Base-by-base conservation (phyloP, 2,329 filamentous ascomycete genomes). In the Botryosphaeria dothidea region DNA sequence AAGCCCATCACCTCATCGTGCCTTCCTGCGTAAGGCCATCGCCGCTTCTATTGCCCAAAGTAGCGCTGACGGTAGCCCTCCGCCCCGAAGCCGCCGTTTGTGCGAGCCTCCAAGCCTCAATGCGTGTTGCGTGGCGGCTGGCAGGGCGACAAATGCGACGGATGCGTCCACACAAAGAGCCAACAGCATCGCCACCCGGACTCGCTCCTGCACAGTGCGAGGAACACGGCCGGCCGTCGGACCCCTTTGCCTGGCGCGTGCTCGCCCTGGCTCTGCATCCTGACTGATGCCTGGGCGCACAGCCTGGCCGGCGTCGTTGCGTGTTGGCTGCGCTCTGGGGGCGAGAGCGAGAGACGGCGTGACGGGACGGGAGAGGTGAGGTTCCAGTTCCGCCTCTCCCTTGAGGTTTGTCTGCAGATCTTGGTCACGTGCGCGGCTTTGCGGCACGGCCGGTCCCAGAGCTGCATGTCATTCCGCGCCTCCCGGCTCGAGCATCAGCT, bases 361-460 rank as follows among this genome's bases (percentile, higher is more conserved):
- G 46, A 17, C 17, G 27, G 3, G 36, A 29, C 21, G 17, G 41
- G 41, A 46, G 56, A 60, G 56, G 41, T 60, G 56, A 60, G 27
- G 56, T 60, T 60, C 56, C 56, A 34, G 56, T 9, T 41, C 52
- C 36, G 25, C 38, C 19, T 27, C 52, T 11, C 6, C 34, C 21
- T n/a, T 23, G n/a, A 5, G 13, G 15, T n/a, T 11, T 17, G 11
- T 41, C 31, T 38, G 52, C 34, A 38, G 34, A 56, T 56, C 54
- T 7, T 58, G 36, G n/a, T 60, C 56, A 60, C 56, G 56, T 60
- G 56, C 36, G 56, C 41, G 56, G 56, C 56, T 60, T 38, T 34
- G n/a, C 56, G 56, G 56, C 56, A 48, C 54, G 19, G 21, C 25
- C 46, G 41, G 41, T 21, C 5, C 45, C 21, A 23, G 25, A 27